Base-by-base conservation (phyloP, 495 filamentous ascomycete species). In the Aspergillus asperescens region DNA sequence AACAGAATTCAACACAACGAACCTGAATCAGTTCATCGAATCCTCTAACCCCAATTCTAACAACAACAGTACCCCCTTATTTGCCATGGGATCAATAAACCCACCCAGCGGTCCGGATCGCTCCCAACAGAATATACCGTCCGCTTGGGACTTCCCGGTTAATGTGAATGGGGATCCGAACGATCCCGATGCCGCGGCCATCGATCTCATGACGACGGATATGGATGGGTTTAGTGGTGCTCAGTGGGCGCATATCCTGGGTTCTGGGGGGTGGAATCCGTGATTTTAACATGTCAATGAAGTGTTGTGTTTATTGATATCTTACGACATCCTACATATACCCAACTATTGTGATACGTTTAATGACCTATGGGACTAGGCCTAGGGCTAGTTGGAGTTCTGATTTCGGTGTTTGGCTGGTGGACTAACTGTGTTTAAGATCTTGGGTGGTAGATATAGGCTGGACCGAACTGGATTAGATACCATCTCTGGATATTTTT, bases 221-320 rank as follows among this genome's bases (percentile, higher is more conserved):
- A 38, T 70, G 15, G 62, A 68, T 23, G 38, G 56, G 7, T 54
- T 72, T 25, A 66, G 66, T 67, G 10, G 61, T 60, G 44, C 44
- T 13, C 70, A 75, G 34, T 73, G 70, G 67, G 67, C 67, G 1
- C 64, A 72, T 22, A 63, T 72, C 0, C 28, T 71, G 46, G 46
- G 50, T 20, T 38, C 50, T 13, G 50, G 46, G 1, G 32, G 20
- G 6, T 60, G 58, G 58, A 55, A 54, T 29, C 34, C 58, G 10
- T 60, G 47, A 54, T 24, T 28, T 38, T 16, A 48, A 47, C 13
- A 15, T 22, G 20, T 48, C 15, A 7, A 28, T 15, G 7, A 9
- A 1, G 19, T 25, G 15, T 12, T 4, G 3, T 22, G 28, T 16
- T 16, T n/a, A 4, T 35, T 35, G 32, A 35, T n/a, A 29, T 29